These are phyloP conservation scores for Phytophthora quininea DNA, from an alignment of 352 stramenopile genomes.

Conservation along the genomic window DNA sequence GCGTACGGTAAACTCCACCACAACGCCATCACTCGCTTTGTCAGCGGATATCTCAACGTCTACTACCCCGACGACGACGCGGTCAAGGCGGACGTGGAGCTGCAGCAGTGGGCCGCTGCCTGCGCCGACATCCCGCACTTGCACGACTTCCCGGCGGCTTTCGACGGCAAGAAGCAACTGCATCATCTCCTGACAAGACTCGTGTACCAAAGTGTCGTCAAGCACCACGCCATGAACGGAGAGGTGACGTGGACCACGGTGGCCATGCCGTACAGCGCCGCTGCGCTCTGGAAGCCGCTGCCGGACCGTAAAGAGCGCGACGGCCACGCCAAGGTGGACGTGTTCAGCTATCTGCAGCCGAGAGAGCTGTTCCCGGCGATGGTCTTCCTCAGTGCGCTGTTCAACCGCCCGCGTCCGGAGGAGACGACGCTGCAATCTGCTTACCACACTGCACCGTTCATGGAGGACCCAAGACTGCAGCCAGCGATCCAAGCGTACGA, in stretches of 20 bases:
- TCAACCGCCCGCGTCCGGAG: conserved; percentile 35
- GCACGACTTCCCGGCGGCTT: conserved; percentile 30
- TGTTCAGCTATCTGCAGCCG: conserved; percentile 36
- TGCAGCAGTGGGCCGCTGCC: conserved; percentile 43
- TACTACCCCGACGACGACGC: conserved; percentile 40
- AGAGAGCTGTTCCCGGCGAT: conserved; percentile 28
- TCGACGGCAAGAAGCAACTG: conserved; percentile 16
- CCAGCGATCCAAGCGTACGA: conserved; percentile 29
- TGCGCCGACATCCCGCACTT: conserved; percentile 35
- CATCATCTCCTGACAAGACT: conserved; percentile 37
- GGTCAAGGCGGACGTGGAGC: conserved; percentile 37
- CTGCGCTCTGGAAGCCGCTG: conserved; percentile 49
- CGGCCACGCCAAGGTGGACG: conserved; percentile 30
- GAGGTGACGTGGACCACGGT: conserved; percentile 48
- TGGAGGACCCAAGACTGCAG: conserved; percentile 29
- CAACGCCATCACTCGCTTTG: conserved; percentile 33
- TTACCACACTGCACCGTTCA: conserved; percentile 34
- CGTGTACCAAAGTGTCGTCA: conserved; percentile 48
- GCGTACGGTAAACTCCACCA: conserved; percentile 41
- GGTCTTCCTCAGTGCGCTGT: conserved; percentile 37
- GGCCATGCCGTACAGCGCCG: conserved; percentile 47
- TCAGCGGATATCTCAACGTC: conserved; percentile 25
- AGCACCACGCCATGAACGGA: conserved; percentile 65
- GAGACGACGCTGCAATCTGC: conserved; percentile 34
- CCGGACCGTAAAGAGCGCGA: conserved; percentile 34